Conservation (phyloP, 2,329 filamentous ascomycete genomes). For the Aspergillus sp. region DNA sequence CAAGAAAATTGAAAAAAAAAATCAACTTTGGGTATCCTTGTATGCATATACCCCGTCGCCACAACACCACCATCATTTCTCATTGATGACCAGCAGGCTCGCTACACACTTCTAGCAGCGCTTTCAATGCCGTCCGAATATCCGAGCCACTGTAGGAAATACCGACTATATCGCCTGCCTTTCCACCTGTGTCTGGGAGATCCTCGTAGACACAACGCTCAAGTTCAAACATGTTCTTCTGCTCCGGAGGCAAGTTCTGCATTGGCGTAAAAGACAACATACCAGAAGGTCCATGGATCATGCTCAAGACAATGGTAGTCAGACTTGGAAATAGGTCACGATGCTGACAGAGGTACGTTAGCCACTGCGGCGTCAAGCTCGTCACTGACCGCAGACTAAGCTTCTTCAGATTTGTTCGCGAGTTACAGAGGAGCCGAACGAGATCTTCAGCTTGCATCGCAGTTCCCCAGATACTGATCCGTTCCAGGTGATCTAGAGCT, state of each 20-base stretch:
- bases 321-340: conserved; percentile 8
- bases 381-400: conserved; percentile 5
- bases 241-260: not conserved
- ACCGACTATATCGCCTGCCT: not conserved
- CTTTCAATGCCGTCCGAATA: not conserved
- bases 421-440: conserved; percentile 4
- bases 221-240: not conserved
- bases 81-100: not conserved
- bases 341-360: conserved; percentile 2
- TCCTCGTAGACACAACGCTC: not conserved
- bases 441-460: conserved; percentile 6
- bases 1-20: not conserved
- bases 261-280: not conserved
- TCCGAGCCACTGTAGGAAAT: not conserved
- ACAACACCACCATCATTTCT: not conserved
- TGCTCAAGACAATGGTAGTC: conserved; percentile 2
- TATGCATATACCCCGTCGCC: not conserved
- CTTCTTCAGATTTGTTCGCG: conserved; percentile 3
- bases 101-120: not conserved
- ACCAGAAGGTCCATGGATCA: not conserved
- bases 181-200: not conserved
- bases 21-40: not conserved
- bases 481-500: conserved; percentile 3
- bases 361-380: not conserved
- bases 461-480: conserved; percentile 10